Percentiles rank a stretch among this genome's conserved stretches.
These are phyloP conservation scores for Bassia scoparia DNA, from an alignment of 148 eudicot genomes.

Conservation along the genomic window DNA sequence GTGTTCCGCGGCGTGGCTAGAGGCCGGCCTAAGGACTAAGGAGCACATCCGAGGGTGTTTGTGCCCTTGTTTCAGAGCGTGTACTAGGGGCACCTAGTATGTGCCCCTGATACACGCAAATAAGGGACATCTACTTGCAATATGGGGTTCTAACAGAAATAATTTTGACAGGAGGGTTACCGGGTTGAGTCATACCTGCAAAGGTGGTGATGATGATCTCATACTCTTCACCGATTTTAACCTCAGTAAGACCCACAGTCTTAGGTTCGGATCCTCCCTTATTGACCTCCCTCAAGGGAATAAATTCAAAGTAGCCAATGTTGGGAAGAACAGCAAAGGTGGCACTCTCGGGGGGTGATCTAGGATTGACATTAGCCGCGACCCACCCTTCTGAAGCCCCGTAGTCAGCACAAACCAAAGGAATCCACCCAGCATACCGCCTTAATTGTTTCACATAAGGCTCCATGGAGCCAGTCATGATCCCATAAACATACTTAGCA, in stretches of 20 bases:
- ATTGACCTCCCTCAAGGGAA: constrained; percentile 48
- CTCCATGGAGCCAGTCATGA: constrained; percentile 97
- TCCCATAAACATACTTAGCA: constrained; percentile 74
- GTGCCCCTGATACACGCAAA: too few relatives aligned
- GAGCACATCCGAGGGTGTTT: too few relatives aligned
- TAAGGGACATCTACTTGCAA: neutral
- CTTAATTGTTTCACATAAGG: constrained; percentile 77
- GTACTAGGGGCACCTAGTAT: too few relatives aligned
- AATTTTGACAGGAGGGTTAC: too few relatives aligned
- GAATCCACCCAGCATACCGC: constrained; percentile 71
- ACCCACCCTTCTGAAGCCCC: constrained; percentile 97
- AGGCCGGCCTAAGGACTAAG: too few relatives aligned
- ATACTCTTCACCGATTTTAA: constrained; percentile 81
- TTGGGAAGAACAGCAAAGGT: constrained; percentile 83
- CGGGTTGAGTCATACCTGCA: constrained; percentile 75
- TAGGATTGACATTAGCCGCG: constrained; percentile 84
- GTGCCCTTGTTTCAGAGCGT: too few relatives aligned
- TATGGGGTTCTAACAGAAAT: neutral
- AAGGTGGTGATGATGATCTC: constrained; percentile 76
- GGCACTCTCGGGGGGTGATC: constrained; percentile 65
- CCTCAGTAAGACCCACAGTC: constrained; percentile 73
- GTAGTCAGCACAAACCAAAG: constrained; percentile 78
- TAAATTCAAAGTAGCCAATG: constrained; percentile 82
- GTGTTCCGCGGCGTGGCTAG: too few relatives aligned
- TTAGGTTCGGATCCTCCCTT: constrained; percentile 39